These are phyloP conservation scores for Eutypella sp. DNA, from an alignment of 2,329 filamentous ascomycete species.

Conservation along the genomic window DNA sequence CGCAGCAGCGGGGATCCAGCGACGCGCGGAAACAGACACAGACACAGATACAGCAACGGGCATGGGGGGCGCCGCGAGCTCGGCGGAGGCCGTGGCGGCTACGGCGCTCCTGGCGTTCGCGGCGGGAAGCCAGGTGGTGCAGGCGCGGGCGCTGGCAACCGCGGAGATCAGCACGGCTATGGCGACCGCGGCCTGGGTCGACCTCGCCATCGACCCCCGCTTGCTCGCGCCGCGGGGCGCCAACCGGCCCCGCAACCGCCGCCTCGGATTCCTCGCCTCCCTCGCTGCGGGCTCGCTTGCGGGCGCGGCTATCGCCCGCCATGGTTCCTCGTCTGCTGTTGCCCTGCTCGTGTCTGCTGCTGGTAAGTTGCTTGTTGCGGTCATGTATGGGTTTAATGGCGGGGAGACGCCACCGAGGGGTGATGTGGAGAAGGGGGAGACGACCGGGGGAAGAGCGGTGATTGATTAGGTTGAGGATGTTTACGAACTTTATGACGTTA, in stretches of 20 bases:
- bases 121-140: slow-evolving; percentile 54
- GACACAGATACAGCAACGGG: too few species aligned
- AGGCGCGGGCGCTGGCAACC: slow-evolving; percentile 48
- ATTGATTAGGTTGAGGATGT: too few species aligned
- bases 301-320: slow-evolving; percentile 45
- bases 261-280: slow-evolving; percentile 43
- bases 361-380: slow-evolving; percentile 40
- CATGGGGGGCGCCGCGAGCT: slow-evolving; percentile 26
- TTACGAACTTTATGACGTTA: too few species aligned
- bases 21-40: slow-evolving; percentile 34
- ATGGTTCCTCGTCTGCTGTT: slow-evolving; percentile 35
- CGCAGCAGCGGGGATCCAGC: slow-evolving; percentile 44
- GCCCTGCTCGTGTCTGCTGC: slow-evolving; percentile 39
- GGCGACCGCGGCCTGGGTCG: slow-evolving; percentile 59
- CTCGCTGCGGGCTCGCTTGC: slow-evolving; percentile 45
- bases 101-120: slow-evolving; percentile 50
- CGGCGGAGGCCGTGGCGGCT: slow-evolving; percentile 36
- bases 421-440: background rate
- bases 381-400: slow-evolving; percentile 39
- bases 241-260: slow-evolving; percentile 47
- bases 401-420: slow-evolving; percentile 26
- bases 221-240: slow-evolving; percentile 38
- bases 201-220: slow-evolving; percentile 50
- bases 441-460: too few species aligned
- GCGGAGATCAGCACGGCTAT: slow-evolving; percentile 61